phyloP scores from a whole-genome alignment of 1,139 yeast species.

The Saccharomyces hybrid region DNA sequence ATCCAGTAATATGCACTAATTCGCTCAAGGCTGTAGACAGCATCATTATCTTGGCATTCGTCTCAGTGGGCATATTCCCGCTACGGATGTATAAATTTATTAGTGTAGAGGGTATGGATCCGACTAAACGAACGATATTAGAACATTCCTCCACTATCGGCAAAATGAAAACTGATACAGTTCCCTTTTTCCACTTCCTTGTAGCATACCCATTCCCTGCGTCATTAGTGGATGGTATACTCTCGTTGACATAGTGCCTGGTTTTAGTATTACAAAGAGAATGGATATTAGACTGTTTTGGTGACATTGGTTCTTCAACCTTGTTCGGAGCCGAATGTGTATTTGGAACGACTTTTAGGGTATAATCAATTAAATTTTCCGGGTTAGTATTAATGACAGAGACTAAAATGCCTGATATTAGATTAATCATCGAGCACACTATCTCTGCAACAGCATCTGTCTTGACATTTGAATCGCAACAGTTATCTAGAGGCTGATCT shows the following conservation, averaged over 20 bases:
- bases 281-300: not conserved
- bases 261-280: too few species aligned
- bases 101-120: not conserved
- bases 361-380: not conserved
- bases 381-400: not conserved
- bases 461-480: not conserved
- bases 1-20: slow-evolving; percentile 27
- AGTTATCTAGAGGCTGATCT: not conserved
- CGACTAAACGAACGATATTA: not conserved
- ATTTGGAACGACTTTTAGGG: not conserved
- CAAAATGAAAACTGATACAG: not conserved
- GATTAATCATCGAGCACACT: not conserved
- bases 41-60: slow-evolving; percentile 13
- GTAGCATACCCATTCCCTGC: too few species aligned
- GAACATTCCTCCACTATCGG: not conserved
- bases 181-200: not conserved
- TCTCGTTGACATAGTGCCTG: not conserved
- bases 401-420: not conserved
- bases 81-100: not conserved
- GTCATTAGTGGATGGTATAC: too few species aligned
- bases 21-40: slow-evolving; percentile 30
- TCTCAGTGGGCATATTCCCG: slow-evolving; percentile 3
- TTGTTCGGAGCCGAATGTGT: not conserved
- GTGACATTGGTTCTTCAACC: not conserved
- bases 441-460: not conserved